Base-by-base conservation (phyloP, 805 yeast genomes). In the Wickerhamiella parazyma region DNA sequence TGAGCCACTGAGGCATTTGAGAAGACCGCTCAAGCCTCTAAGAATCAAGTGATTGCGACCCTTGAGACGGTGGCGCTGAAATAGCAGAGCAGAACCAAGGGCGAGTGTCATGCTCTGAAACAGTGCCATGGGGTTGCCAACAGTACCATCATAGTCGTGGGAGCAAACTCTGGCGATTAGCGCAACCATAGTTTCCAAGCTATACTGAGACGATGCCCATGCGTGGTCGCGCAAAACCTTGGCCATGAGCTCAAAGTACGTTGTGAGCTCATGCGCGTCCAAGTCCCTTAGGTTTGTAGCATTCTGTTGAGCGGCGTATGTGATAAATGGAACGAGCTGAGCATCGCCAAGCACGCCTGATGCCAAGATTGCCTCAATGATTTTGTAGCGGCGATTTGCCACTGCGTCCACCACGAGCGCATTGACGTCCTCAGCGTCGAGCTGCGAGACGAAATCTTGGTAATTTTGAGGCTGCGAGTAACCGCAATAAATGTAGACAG, bases 31-130 rank as follows among this genome's bases (percentile, higher is more conserved):
- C 36, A 80, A 64, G 1, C 71, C 57, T 1, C 66, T 52, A 6
- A 74, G 62, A 2, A 85, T 51, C 36, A 86, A 54, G 57, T 85
- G 94, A 54, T 82, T 77, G 55, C 96, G 74, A 29, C 78, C 75
- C 0, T 78, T 67, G 16, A 87, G 62, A 53, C 85, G 72, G 55
- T 66, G 73, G 42, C 95, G 70, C 53, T 84, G 91, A 54, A 70
- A 70, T 21, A 84, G 62, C 7, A 87, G 57, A 2, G 82, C 61
- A 29, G 71, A 69, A 0, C 94, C 77, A 20, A 80, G 51, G 0
- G 75, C 61, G 43, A 71, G 72, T 5, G 75, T 65, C 3, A 72
- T 49, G 4, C 55, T 48, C 2, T 60, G 44, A 53, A 66, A 77
- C 2, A 65, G 40, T 1, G 57, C 62, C 34, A 59, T 60, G 12